These are phyloP conservation scores for Corinectria fuckeliana DNA, from an alignment of 2,329 filamentous ascomycete species.

Conservation along the genomic window DNA sequence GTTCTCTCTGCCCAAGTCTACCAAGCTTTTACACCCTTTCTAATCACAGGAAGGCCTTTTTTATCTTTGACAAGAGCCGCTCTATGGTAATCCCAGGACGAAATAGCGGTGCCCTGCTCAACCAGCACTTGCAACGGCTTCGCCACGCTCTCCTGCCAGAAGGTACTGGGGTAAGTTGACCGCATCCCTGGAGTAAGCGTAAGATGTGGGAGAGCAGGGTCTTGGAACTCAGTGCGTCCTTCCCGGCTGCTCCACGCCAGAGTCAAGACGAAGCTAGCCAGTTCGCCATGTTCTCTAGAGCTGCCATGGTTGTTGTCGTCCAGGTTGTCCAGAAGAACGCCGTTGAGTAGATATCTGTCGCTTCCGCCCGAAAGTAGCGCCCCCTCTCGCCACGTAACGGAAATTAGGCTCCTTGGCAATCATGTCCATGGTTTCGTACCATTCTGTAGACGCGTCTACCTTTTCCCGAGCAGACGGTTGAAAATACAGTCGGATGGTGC, in stretches of 20 bases:
- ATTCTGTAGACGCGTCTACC: not conserved
- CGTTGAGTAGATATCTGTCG: not conserved
- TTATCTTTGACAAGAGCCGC: not conserved
- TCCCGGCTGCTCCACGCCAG: not conserved
- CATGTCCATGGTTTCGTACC: not conserved
- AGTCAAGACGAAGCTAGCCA: not conserved
- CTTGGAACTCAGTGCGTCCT: not conserved
- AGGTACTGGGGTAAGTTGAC: not conserved
- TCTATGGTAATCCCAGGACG: not conserved
- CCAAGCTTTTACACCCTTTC: not conserved
- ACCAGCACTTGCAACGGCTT: not conserved
- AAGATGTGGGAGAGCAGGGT: not conserved
- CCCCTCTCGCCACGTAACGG: not conserved
- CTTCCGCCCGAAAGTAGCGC: not conserved
- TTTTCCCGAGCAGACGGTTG: conserved; percentile 17
- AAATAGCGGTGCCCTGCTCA: not conserved
- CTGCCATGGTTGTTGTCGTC: not conserved
- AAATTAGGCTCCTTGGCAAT: not conserved
- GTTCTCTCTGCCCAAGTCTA: not conserved
- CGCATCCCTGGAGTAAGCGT: not conserved
- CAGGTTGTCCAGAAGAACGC: not conserved
- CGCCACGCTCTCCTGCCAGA: not conserved
- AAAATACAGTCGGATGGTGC: not conserved
- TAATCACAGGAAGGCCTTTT: not conserved
- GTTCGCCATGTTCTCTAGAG: not conserved